Evolutionary conservation across 164 flowering plant species (phyloP), one percentile per base, ranked within the genome.

Genomic region (Vitis cinerea): DNA sequence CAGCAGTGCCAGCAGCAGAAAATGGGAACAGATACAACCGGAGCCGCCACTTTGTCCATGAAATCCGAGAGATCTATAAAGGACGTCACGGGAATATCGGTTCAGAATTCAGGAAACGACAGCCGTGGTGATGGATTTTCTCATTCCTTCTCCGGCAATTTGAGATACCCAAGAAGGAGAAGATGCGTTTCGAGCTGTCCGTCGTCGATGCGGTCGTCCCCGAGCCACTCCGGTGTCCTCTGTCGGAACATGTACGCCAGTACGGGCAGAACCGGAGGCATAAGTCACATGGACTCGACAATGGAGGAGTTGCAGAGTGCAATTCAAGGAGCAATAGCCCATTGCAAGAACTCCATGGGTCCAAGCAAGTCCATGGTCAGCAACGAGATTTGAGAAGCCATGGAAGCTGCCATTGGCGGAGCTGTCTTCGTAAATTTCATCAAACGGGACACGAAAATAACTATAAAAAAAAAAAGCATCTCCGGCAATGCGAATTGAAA

Each of bases 301-400:
- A 91, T 87, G 97, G 97, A 95, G 71, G 99, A 95, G 79, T 62
- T 93, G 71, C 99, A 95, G 83, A 91, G 76, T 67, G 98, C 99
- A 5, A 95, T 95, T 50, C 98, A 93, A 75, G 99, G 99, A 2
- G 99, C 99, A 10, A 95, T 95, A 49, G 93, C 97, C 19, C 94
- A 95, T 75, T 95, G 99, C 79, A 95, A 93, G 86, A 91, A 85
- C 72, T 95, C 99, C 1, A 77, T 95, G 92, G 8, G 70, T n/a
- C 84, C 77, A 71, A 82, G 77, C 67, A 78, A 79, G 47, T 63
- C 68, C 44, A 57, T 56, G 68, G 76, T 71, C 72, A 78, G 83
- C 74, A 73, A 76, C 23, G 79, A 83, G 44, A 27, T 54, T 51
- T 31, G 50, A 37, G 29, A 55, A 54, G 11, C 14, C 44, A 37